Evolutionary conservation across 306 rosid genomes (phyloP).

Genomic region (Quercus agrifolia): DNA sequence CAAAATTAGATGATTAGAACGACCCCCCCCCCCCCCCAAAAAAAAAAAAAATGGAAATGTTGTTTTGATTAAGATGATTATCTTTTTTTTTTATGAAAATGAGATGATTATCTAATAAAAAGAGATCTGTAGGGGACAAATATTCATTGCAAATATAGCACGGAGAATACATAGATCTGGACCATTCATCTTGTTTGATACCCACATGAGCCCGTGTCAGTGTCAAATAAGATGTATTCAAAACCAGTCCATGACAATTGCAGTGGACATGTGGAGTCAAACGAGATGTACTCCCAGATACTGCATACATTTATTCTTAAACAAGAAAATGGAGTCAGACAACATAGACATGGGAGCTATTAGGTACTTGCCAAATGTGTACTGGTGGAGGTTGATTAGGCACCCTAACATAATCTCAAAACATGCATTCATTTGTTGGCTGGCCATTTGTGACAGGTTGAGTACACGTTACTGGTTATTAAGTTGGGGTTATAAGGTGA

Average conservation of each 20-base stretch:
- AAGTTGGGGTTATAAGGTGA: no score
- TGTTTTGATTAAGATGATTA: background rate
- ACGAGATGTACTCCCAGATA: background rate
- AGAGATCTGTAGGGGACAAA: background rate
- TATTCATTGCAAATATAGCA: background rate
- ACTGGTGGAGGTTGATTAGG: no score
- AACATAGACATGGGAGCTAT: no score
- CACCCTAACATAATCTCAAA: no score
- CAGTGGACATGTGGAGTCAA: background rate
- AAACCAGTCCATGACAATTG: background rate
- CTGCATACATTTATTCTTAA: background rate
- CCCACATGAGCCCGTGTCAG: background rate
- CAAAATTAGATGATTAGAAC: background rate
- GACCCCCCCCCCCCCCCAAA: rapidly evolving
- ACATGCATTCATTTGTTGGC: no score
- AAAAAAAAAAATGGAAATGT: no score
- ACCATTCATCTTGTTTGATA: background rate
- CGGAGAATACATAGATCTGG: background rate
- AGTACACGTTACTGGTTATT: no score
- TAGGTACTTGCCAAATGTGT: no score
- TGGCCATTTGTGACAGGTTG: no score
- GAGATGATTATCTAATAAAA: no score
- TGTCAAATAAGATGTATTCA: background rate
- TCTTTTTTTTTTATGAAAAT: background rate
- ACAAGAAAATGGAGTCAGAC: background rate